Base-by-base conservation (phyloP, 2,329 filamentous ascomycete species). In the Chrysoporthe austroafricana region DNA sequence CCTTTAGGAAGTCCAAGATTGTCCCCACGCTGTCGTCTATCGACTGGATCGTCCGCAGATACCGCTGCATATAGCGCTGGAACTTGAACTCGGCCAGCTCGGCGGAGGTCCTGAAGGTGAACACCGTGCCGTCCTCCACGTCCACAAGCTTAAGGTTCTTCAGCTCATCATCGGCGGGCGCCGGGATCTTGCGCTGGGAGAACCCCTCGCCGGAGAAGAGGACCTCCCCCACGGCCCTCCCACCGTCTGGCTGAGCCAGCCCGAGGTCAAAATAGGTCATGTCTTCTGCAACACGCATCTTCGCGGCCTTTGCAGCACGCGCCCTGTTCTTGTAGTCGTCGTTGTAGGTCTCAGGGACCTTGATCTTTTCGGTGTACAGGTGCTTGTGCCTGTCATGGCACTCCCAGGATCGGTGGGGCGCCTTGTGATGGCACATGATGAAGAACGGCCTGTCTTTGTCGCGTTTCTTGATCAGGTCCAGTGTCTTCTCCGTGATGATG, bases 371-470 rank as follows among this genome's bases (percentile, higher is more conserved):
- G 1, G 74, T 77, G 72, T 86, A 86, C 2, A 86, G 73, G 57
- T 79, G 50, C 66, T 81, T 82, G 73, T 86, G 82, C 69, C 83
- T 83, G 6, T 77, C 71, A 67, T 86, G 76, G 64, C 76, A 84
- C 70, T 86, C 83, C 84, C 84, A 86, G 16, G 77, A 80, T 3
- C 83, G 77, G 70, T 86, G 84, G 0, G 84, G 84, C 0, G 84
- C 84, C 70, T 86, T 86, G 73, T 86, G 84, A 70, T 86, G 84
- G 71, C 83, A 86, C 84, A 86, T 86, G 56, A 85, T 71, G 71
- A 85, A 86, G 73, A 86, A 86, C 0, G 83, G 83, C 66, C 76
- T 76, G 52, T 77, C 75, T 8, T 76, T 74, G 26, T 78, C 74
- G 13, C 74, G 71, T 1, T 63, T 67, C 44, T 73, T 59, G 21